Evolutionary conservation across 202 grass and related monocot genomes (phyloP), one percentile per base, ranked within the genome.

Genomic region (Carex sylvatica): DNA sequence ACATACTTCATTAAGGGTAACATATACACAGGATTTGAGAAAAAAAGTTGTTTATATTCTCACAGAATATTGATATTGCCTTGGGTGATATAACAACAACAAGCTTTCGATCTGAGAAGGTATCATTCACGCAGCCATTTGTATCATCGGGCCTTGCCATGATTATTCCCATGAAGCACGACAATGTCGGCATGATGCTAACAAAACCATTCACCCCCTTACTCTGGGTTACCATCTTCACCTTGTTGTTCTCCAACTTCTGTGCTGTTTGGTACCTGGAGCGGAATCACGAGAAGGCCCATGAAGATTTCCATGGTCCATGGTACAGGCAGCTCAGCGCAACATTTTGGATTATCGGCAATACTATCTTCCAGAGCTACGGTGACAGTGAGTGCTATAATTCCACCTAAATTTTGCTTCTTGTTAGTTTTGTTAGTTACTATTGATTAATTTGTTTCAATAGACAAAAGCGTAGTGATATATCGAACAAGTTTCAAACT

Each of bases 81-180:
- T n/a, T 88, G 13, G 87, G 87, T 2, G 87, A 88, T 35, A 49
- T 88, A 4, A 88, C 87, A 15, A 69, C 56, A 12, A 36, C 72
- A 2, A 77, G 54, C 1, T 15, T 61, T 16, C 46, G 87, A 0
- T 49, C 59, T 0, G 67, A 49, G 28, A 85, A 68, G 22, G 77
- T 81, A 12, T 30, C 82, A 60, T 88, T 88, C 23, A 88, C 83
- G 0, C 55, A 69, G 14, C 87, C 87, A 13, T 82, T 77, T 63
- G 26, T 88, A 2, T 30, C 65, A 9, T 88, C 87, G 0, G 87
- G 77, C 6, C 87, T 88, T 74, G 33, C 86, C 0, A 80, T 84
- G 86, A 31, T 88, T 13, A 51, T 84, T 38, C 86, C 71, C 4
- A 12, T 84, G 33, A 74, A 65, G 65, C 22, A 22, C 0, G 42